phyloP scores from a whole-genome alignment of 345 rosid genomes.

The Syzygium aqueum region DNA sequence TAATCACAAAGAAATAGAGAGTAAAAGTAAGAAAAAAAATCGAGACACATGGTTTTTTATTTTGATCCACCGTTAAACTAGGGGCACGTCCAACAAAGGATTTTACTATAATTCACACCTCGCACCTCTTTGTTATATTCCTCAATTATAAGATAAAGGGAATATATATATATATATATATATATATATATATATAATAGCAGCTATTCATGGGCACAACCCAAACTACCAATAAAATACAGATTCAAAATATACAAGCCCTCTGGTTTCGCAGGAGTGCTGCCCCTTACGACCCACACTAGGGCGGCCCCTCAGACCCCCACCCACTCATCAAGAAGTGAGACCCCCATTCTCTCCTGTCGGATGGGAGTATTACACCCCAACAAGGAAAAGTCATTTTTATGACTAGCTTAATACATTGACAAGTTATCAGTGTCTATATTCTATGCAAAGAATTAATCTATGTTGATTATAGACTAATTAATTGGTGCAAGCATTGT shows the following conservation, averaged over 20 bases:
- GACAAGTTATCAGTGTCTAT: not conserved
- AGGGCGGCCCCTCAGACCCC: too few relatives aligned
- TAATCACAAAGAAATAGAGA: fast-evolving
- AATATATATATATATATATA: not conserved
- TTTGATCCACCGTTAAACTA: fast-evolving
- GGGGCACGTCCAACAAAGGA: fast-evolving
- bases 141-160: not conserved
- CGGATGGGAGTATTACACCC: too few relatives aligned
- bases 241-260: too few relatives aligned
- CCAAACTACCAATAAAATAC: too few relatives aligned
- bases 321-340: too few relatives aligned
- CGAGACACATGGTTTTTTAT: not conserved
- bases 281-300: too few relatives aligned
- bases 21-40: fast-evolving
- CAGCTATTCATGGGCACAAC: too few relatives aligned
- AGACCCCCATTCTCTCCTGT: too few relatives aligned
- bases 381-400: not conserved
- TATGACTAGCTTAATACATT: not conserved
- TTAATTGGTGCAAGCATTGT: not conserved
- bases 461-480: not conserved
- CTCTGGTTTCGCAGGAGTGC: too few relatives aligned
- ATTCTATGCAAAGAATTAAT: not conserved
- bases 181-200: too few relatives aligned
- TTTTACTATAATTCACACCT: not conserved
- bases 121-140: fast-evolving